Evolutionary conservation across 345 rosid genomes (phyloP).

Genomic region (Lepidium aucheri): DNA sequence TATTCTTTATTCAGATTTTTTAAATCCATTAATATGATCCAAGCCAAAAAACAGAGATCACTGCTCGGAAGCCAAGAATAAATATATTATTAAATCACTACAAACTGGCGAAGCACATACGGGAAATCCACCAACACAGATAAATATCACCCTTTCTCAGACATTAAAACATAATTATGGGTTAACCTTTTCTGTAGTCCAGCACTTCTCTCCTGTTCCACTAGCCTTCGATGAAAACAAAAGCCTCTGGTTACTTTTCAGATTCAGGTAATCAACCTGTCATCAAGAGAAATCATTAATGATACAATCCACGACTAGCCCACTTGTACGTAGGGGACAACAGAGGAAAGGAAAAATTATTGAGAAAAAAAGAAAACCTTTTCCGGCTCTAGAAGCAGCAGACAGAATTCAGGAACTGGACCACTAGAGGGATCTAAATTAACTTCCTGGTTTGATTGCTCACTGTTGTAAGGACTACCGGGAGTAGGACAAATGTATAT

Average conservation of each 20-base stretch:
- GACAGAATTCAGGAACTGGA: slow-evolving; percentile 57
- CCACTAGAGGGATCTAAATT: slow-evolving; percentile 54
- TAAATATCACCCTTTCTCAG: background rate
- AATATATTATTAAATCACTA: background rate
- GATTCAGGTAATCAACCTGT: slow-evolving; percentile 86
- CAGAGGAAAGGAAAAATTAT: background rate
- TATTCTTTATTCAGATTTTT: background rate
- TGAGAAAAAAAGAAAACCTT: slow-evolving; percentile 36
- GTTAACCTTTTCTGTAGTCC: slow-evolving; percentile 60
- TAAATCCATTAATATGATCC: background rate
- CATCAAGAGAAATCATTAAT: background rate
- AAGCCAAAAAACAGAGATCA: background rate
- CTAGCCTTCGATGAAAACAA: slow-evolving; percentile 35
- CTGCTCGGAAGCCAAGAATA: background rate
- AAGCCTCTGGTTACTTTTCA: slow-evolving; percentile 71
- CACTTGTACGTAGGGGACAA: background rate
- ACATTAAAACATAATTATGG: slow-evolving; percentile 27
- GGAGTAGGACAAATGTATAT: slow-evolving; percentile 60
- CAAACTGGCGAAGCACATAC: background rate
- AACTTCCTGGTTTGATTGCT: slow-evolving; percentile 30
- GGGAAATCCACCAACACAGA: background rate
- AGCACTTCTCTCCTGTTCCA: slow-evolving; percentile 39
- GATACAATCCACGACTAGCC: background rate
- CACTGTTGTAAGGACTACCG: slow-evolving; percentile 45
- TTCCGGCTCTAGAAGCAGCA: slow-evolving; percentile 69